Evolutionary conservation across 2,329 filamentous ascomycete species (phyloP).

Genomic region (Pseudogymnoascus sp.): DNA sequence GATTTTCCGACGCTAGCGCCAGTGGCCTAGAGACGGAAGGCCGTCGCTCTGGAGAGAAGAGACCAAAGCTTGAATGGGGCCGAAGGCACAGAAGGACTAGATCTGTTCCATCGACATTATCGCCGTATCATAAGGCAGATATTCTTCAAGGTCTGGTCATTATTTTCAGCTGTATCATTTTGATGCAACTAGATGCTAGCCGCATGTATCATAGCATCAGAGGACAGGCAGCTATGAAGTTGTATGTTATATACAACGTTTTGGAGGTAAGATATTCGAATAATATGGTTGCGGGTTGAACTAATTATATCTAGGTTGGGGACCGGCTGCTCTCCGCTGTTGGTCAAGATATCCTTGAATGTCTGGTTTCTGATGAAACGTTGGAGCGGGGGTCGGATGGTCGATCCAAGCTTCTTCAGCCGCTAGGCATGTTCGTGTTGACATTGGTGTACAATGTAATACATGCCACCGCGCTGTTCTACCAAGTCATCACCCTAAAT

Average conservation of each 20-base stretch:
- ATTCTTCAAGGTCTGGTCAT: conserved; percentile 86
- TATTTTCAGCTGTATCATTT: conserved; percentile 71
- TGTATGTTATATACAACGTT: conserved; percentile 98
- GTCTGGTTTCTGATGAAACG: conserved; percentile 87
- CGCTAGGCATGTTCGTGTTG: conserved; percentile 84
- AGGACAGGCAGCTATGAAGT: conserved; percentile 91
- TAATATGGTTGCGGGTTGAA: background rate
- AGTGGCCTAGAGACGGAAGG: conserved; percentile 18
- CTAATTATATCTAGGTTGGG: conserved; percentile 74
- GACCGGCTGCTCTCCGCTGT: conserved; percentile 85
- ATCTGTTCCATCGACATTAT: conserved; percentile 76
- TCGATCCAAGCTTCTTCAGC: conserved; percentile 81
- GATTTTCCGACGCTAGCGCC: background rate
- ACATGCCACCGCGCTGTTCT: conserved; percentile 84
- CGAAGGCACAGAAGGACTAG: conserved; percentile 64
- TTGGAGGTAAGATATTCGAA: conserved; percentile 55
- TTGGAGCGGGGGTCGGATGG: conserved; percentile 81
- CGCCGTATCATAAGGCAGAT: conserved; percentile 89
- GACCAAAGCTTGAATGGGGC: conserved; percentile 24
- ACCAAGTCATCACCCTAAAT: conserved; percentile 95
- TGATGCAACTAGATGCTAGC: conserved; percentile 90
- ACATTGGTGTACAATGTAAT: conserved; percentile 81
- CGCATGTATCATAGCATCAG: conserved; percentile 98
- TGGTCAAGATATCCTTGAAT: conserved; percentile 93
- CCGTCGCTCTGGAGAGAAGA: conserved; percentile 20